Evolutionary conservation across 305 asterid genomes (phyloP).

Genomic region (Coffea humblotiana): DNA sequence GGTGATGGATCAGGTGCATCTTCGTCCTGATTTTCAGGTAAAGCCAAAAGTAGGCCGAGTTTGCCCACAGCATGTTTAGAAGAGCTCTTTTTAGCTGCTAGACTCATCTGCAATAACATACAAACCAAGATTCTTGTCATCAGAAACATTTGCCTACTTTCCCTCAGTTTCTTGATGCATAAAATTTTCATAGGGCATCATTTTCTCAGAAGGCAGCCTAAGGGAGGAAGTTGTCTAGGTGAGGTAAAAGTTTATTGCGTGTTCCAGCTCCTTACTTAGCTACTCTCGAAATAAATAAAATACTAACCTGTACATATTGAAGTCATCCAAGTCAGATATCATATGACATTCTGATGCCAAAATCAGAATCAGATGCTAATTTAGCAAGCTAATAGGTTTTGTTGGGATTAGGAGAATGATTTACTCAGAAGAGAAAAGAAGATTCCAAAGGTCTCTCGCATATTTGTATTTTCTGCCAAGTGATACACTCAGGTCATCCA

Average conservation of each 20-base stretch:
- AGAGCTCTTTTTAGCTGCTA: conserved; percentile 38
- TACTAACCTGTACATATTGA: not conserved
- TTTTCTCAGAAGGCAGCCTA: not conserved
- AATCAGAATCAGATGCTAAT: not conserved
- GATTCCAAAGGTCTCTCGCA: conserved; percentile 48
- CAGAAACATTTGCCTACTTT: not conserved
- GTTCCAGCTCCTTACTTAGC: not conserved
- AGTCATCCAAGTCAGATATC: not conserved
- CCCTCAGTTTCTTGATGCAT: not conserved
- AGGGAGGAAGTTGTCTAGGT: not conserved
- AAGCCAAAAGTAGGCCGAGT: too few species aligned
- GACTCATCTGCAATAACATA: conserved; percentile 43
- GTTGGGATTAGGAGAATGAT: not conserved
- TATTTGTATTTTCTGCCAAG: conserved; percentile 6
- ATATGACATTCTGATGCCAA: not conserved
- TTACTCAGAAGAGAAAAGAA: not conserved
- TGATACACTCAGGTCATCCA: not conserved
- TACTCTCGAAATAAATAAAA: not conserved
- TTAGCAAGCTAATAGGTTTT: not conserved
- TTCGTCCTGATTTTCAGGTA: too few species aligned
- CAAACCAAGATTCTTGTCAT: not conserved
- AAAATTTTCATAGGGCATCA: not conserved
- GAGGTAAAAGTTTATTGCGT: not conserved
- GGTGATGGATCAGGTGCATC: too few species aligned
- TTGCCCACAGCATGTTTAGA: not conserved